Conservation (phyloP, 2,329 filamentous ascomycete species). For the Elsinoe ampelina region DNA sequence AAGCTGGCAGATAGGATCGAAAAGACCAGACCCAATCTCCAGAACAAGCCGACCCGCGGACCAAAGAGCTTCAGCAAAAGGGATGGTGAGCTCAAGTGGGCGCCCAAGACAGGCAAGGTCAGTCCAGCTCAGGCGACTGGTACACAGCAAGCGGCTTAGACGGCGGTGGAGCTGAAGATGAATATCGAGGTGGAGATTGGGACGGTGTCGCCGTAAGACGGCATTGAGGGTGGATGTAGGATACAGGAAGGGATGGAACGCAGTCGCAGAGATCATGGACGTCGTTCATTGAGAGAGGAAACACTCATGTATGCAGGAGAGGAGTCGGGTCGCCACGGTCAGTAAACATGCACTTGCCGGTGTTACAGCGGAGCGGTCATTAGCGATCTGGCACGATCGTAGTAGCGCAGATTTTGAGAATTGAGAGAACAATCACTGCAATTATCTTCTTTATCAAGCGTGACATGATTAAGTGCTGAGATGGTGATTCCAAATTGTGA, state of each 20-base stretch:
- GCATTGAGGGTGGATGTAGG: not conserved
- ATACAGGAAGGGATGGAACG: not conserved
- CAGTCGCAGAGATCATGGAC: not conserved
- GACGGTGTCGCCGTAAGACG: not conserved
- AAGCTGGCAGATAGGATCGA: not conserved
- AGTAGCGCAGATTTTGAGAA: constrained; percentile 4
- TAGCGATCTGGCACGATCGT: constrained; percentile 9
- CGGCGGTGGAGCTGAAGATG: not conserved
- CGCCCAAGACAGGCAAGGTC: not conserved
- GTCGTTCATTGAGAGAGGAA: not conserved
- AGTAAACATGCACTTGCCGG: constrained; percentile 4
- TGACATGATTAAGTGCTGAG: too few relatives aligned
- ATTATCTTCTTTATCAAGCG: not conserved
- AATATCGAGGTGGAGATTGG: not conserved
- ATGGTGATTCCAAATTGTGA: too few relatives aligned
- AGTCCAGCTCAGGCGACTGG: not conserved
- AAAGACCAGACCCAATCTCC: not conserved
- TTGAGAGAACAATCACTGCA: not conserved
- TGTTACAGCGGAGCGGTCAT: not conserved
- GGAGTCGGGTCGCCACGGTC: not conserved
- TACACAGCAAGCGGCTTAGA: constrained; percentile 1
- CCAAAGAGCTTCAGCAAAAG: constrained; percentile 1
- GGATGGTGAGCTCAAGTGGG: not conserved
- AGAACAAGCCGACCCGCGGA: not conserved
- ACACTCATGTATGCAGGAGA: not conserved